These are phyloP conservation scores for Fraxinus paxiana DNA, from an alignment of 305 asterid genomes.

Conservation along the genomic window DNA sequence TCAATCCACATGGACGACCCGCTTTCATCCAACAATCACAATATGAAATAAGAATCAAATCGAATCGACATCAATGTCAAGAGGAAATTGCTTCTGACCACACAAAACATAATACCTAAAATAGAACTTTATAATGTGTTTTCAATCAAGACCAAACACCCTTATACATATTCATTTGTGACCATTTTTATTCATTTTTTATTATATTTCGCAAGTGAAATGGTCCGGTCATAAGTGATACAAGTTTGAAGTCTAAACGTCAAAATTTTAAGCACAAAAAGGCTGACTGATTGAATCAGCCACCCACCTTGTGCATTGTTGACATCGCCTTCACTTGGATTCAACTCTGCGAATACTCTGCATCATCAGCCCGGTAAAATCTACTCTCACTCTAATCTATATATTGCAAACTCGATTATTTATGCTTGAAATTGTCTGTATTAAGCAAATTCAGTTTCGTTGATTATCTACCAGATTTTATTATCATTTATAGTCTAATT, in stretches of 20 bases:
- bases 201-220: background rate
- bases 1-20: too few species aligned
- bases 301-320: background rate
- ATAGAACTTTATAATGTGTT: background rate
- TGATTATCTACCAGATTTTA: background rate
- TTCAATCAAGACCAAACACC: background rate
- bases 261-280: background rate
- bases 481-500: background rate
- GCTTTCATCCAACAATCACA: too few species aligned
- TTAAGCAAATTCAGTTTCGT: background rate
- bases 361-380: conserved; percentile 18
- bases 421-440: background rate
- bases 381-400: background rate
- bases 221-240: background rate
- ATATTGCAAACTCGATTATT: background rate
- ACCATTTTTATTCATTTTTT: background rate
- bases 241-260: background rate
- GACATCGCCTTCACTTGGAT: background rate
- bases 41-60: background rate
- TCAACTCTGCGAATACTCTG: conserved; percentile 13
- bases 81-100: background rate
- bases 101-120: too few species aligned
- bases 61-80: background rate
- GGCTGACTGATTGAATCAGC: background rate
- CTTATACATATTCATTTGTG: background rate